Evolutionary conservation across 495 filamentous ascomycete species (phyloP).

Genomic region (Copromyces sp.): DNA sequence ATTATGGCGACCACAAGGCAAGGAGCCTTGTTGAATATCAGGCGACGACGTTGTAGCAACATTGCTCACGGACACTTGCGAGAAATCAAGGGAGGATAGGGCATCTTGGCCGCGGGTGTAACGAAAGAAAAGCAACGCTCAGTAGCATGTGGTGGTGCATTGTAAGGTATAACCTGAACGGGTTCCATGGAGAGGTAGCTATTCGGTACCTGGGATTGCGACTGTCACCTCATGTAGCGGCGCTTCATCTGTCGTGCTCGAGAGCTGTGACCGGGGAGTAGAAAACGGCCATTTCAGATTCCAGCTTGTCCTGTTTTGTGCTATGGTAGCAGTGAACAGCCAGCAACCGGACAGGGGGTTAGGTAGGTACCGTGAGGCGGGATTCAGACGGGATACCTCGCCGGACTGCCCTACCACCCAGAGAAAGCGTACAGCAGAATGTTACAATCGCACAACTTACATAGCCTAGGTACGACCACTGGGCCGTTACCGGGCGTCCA

Average conservation of each 20-base stretch:
- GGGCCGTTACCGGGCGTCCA: not conserved
- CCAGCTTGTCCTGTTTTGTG: not conserved
- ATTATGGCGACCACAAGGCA: not conserved
- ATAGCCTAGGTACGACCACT: not conserved
- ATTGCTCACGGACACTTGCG: not conserved
- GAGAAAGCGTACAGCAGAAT: not conserved
- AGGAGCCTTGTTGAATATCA: not conserved
- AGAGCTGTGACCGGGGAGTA: not conserved
- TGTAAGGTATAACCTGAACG: not conserved
- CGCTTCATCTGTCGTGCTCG: conserved; percentile 1
- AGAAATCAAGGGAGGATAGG: not conserved
- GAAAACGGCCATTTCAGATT: not conserved
- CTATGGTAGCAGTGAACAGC: not conserved
- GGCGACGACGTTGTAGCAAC: not conserved
- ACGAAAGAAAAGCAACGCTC: not conserved
- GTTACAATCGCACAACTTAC: not conserved
- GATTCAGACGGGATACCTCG: not conserved
- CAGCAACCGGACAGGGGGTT: not conserved
- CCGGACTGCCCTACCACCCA: not conserved
- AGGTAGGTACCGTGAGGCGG: not conserved
- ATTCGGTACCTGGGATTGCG: conserved; percentile 4
- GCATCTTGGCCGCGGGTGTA: not conserved
- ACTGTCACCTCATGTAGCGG: conserved; percentile 1
- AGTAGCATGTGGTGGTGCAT: not conserved
- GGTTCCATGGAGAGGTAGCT: not conserved